These are phyloP conservation scores for Boletus fagicola DNA, from an alignment of 768 basidiomycete genomes.

Conservation along the genomic window DNA sequence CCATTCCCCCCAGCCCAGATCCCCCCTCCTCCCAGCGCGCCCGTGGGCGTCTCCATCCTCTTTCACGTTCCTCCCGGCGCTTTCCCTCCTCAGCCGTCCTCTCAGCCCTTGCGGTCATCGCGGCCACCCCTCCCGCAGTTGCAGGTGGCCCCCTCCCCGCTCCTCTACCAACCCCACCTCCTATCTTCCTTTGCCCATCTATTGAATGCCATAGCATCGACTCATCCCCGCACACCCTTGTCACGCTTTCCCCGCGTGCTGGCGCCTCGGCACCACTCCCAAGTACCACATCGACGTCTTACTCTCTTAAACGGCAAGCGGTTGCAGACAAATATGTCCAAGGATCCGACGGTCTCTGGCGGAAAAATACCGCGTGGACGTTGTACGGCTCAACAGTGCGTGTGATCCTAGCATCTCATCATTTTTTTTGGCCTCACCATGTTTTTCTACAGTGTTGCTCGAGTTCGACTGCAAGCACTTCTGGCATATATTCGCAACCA, in stretches of 20 bases:
- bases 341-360: slow-evolving; percentile 58
- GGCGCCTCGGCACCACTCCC: slow-evolving; percentile 10
- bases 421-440: background rate
- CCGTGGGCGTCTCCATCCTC: background rate
- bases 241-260: background rate
- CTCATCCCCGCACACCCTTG: background rate
- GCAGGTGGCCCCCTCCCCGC: slow-evolving; percentile 44
- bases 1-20: slow-evolving; percentile 15
- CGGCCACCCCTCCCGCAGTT: slow-evolving; percentile 43
- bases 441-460: slow-evolving; percentile 18
- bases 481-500: background rate
- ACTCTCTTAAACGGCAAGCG: background rate
- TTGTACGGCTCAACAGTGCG: slow-evolving; percentile 72
- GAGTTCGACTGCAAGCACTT: slow-evolving; percentile 2
- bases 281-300: slow-evolving; percentile 3
- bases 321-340: slow-evolving; percentile 57
- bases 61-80: slow-evolving; percentile 13
- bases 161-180: slow-evolving; percentile 37
- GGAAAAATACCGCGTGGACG: slow-evolving; percentile 52
- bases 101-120: slow-evolving; percentile 56
- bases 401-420: slow-evolving; percentile 5
- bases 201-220: slow-evolving; percentile 27
- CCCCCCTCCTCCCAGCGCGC: background rate
- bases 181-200: slow-evolving; percentile 61
- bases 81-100: slow-evolving; percentile 52